A percentile compares a stretch with the other conserved stretches of the same genome.
phyloP scores from a whole-genome alignment of 163 green algal species.

The Botryococcus braunii region DNA sequence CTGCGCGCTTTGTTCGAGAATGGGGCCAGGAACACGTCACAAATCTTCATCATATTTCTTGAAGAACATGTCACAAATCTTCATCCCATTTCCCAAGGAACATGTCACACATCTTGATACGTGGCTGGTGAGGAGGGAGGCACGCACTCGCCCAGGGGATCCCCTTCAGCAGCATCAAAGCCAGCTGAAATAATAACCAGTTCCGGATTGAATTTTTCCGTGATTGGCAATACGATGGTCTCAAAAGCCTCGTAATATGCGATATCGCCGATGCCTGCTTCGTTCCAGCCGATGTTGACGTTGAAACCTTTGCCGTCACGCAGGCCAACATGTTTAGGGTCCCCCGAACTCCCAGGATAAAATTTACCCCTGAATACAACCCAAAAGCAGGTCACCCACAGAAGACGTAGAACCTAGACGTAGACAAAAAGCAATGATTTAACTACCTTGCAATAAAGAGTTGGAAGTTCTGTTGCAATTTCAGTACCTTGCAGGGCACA shows the following conservation, averaged over 20 bases:
- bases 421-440: neutral
- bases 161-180: slow-evolving; percentile 77
- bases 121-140: slow-evolving; percentile 4
- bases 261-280: slow-evolving; percentile 53
- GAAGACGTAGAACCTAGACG: neutral
- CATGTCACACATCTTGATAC: neutral
- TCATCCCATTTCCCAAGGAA: too few species aligned
- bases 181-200: slow-evolving; percentile 85
- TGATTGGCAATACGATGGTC: slow-evolving; percentile 67
- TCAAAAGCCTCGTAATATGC: slow-evolving; percentile 80
- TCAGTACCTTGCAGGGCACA: too few species aligned
- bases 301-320: slow-evolving; percentile 58
- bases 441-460: too few species aligned
- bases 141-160: slow-evolving; percentile 56
- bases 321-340: slow-evolving; percentile 50
- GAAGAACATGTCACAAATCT: too few species aligned
- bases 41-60: too few species aligned
- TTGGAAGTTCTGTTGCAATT: too few species aligned
- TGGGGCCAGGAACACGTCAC: too few species aligned
- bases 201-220: slow-evolving; percentile 67
- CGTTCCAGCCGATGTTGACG: slow-evolving; percentile 82
- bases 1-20: too few species aligned
- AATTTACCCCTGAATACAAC: slow-evolving; percentile 46
- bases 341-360: slow-evolving; percentile 83
- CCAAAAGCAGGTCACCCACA: too few species aligned